Evolutionary conservation across 352 stramenopile genomes (phyloP).

Genomic region (Phytopythium aichiense): DNA sequence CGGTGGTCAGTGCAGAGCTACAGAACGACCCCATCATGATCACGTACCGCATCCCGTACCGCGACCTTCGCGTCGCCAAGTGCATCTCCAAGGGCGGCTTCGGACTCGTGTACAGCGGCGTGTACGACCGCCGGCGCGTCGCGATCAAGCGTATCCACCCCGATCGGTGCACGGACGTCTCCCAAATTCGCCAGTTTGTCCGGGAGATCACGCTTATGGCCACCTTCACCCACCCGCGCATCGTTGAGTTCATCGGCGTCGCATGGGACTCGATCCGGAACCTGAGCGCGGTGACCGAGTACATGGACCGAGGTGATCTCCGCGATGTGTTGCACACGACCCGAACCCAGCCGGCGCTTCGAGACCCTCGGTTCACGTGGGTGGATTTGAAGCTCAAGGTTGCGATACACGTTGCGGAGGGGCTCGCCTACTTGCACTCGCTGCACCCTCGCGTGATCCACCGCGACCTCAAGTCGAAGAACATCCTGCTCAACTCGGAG

Average conservation of each 20-base stretch:
- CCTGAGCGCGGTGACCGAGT: slow-evolving; percentile 58
- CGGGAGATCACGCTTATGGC: slow-evolving; percentile 66
- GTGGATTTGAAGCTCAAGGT: slow-evolving; percentile 47
- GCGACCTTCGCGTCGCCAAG: slow-evolving; percentile 27
- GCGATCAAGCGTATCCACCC: slow-evolving; percentile 40
- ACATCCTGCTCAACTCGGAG: slow-evolving; percentile 56
- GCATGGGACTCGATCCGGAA: slow-evolving; percentile 58
- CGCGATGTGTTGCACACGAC: slow-evolving; percentile 46
- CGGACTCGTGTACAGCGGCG: slow-evolving; percentile 34
- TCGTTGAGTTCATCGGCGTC: slow-evolving; percentile 69
- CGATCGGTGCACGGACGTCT: slow-evolving; percentile 27
- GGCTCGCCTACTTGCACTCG: slow-evolving; percentile 66
- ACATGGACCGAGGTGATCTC: slow-evolving; percentile 70
- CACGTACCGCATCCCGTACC: slow-evolving; percentile 32
- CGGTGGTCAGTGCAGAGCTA: slow-evolving; percentile 26
- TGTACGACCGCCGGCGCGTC: slow-evolving; percentile 29
- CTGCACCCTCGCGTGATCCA: slow-evolving; percentile 65
- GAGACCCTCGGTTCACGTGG: slow-evolving; percentile 36
- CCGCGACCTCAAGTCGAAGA: slow-evolving; percentile 78
- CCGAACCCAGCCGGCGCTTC: slow-evolving; percentile 19
- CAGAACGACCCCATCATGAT: slow-evolving; percentile 34
- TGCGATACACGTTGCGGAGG: slow-evolving; percentile 59
- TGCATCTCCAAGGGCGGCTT: slow-evolving; percentile 45
- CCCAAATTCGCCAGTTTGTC: slow-evolving; percentile 34
- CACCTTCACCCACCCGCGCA: slow-evolving; percentile 50